Evolutionary conservation across 495 filamentous ascomycete genomes (phyloP).

Genomic region (Penicillium subrubescens): DNA sequence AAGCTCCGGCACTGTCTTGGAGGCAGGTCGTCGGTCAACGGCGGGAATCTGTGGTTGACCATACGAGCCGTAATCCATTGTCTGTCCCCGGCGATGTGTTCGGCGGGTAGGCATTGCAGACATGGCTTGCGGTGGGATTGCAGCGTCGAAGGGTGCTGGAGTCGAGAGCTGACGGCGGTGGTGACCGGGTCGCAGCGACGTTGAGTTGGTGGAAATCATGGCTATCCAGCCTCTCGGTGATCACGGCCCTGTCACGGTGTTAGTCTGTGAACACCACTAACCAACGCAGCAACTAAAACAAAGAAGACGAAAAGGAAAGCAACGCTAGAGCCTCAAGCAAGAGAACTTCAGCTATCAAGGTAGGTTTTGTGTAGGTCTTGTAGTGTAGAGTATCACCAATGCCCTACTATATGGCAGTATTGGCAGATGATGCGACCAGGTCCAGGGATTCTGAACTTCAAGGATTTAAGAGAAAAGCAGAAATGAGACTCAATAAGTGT

Average conservation of each 20-base stretch:
- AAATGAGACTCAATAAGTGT: slow-evolving; percentile 34
- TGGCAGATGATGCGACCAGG: neutral
- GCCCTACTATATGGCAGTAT: neutral
- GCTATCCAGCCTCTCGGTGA: slow-evolving; percentile 30
- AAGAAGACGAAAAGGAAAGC: slow-evolving; percentile 27
- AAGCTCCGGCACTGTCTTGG: slow-evolving; percentile 33
- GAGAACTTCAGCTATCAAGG: slow-evolving; percentile 6
- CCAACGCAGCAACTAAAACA: slow-evolving; percentile 22
- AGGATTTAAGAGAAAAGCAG: slow-evolving; percentile 16
- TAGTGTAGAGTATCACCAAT: neutral
- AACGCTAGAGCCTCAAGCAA: slow-evolving; percentile 24
- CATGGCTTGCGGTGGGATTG: slow-evolving; percentile 22
- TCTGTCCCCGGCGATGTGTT: slow-evolving; percentile 75
- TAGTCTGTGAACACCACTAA: slow-evolving; percentile 39
- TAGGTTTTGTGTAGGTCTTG: neutral
- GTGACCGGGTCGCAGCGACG: slow-evolving; percentile 42
- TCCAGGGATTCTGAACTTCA: slow-evolving; percentile 13
- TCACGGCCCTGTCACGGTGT: slow-evolving; percentile 39
- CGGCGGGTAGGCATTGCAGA: slow-evolving; percentile 21
- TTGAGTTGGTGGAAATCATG: slow-evolving; percentile 29
- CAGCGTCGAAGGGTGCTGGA: slow-evolving; percentile 70
- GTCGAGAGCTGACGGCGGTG: slow-evolving; percentile 90
- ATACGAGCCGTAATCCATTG: slow-evolving; percentile 67
- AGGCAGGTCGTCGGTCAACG: slow-evolving; percentile 23
- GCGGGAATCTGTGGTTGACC: slow-evolving; percentile 45